Evolutionary conservation across 345 rosid genomes (phyloP), one percentile per base, ranked within the genome.

Genomic region (Eucalyptus grandis): DNA sequence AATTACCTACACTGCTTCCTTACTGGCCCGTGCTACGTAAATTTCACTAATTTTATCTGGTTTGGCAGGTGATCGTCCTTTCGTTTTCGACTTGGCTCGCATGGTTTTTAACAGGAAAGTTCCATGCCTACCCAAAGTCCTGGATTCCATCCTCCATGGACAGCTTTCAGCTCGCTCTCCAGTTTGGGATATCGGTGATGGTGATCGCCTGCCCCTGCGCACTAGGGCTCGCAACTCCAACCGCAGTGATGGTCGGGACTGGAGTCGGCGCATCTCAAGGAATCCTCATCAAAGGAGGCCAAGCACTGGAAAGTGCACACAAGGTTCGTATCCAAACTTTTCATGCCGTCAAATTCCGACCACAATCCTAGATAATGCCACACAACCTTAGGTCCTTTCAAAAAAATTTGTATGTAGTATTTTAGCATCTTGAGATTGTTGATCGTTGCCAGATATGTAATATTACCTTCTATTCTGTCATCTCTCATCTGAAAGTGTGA

Each of bases 171-270:
- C 96, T 98, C 46, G 96, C 99, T 54, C 97, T 98, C 67, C 99
- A 98, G 91, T 97, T 98, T n/a, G 99, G 99, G 67, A 98, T 98
- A 90, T 96, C 99, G 34, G 99, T 98, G 44, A 96, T 98, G 98
- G 99, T 98, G 90, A 97, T 98, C 86, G 99, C 99, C 53, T 98
- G 99, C 88, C 99, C 99, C 40, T 98, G 99, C 90, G 99, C 99
- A 89, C 94, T 98, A 22, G 99, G 99, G 17, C 93, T 98, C 22
- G 99, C 99, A n/a, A 98, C 99, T 86, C 99, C 99, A 37, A 98
- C 99, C 3, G 99, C 99, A 89, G 99, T 98, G 87, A 98, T 98
- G 99, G 99, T 98, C 60, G 99, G 99, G 34, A 97, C 99, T 11
- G 99, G 99, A 65, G 99, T 97, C 58, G 99, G 99, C 86, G 99